Percentiles rank a stretch among this genome's conserved stretches.
phyloP scores from a whole-genome alignment of 768 basidiomycete genomes.

The Trametes coccinea region DNA sequence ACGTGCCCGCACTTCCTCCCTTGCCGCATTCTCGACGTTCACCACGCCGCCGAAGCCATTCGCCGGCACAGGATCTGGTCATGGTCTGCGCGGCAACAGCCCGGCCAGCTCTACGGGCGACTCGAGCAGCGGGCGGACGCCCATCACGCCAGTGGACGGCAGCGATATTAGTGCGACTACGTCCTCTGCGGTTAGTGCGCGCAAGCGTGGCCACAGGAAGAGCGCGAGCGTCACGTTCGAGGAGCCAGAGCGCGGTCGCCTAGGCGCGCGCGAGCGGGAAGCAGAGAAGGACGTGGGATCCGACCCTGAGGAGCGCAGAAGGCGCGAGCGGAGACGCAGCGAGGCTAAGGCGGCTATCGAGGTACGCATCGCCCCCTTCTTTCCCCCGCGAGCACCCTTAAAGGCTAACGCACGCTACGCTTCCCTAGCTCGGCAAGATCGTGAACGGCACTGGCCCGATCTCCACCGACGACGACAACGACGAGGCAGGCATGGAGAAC shows the following conservation, averaged over 20 bases:
- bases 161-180: constrained; percentile 50
- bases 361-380: constrained; percentile 46
- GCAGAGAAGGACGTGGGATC: constrained; percentile 22
- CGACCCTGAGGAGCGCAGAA: constrained; percentile 49
- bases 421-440: constrained; percentile 76
- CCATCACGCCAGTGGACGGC: constrained; percentile 77
- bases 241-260: constrained; percentile 40
- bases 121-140: constrained; percentile 75
- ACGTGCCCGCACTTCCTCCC: constrained; percentile 11
- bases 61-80: constrained; percentile 30
- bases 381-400: neutral
- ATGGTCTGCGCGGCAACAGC: constrained; percentile 52
- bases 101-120: constrained; percentile 86
- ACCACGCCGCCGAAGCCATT: constrained; percentile 53
- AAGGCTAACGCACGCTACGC: neutral
- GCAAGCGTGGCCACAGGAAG: constrained; percentile 44
- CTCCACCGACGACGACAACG: constrained; percentile 42
- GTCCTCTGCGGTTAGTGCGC: constrained; percentile 24
- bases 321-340: constrained; percentile 71
- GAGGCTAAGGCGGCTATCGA: constrained; percentile 89
- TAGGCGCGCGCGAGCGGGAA: constrained; percentile 33
- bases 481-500: constrained; percentile 30
- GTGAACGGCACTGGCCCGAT: constrained; percentile 73
- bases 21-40: constrained; percentile 1
- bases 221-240: constrained; percentile 71